Evolutionary conservation across 106 monocot genomes (phyloP).

Genomic region (Dendrobium chrysotoxum): DNA sequence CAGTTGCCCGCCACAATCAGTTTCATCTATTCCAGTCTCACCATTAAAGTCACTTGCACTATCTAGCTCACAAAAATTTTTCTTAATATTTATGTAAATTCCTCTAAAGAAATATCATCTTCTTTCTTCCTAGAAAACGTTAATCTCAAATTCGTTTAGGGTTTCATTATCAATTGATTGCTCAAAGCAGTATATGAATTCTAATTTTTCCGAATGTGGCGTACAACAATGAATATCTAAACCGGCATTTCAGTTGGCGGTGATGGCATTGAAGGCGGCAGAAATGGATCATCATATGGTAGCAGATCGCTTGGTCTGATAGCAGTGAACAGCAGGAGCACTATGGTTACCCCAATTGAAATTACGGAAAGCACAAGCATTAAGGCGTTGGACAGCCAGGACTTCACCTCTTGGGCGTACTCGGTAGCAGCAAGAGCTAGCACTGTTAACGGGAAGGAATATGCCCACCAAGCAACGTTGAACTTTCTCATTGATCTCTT

Average conservation of each 20-base stretch:
- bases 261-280: not conserved
- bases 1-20: too few species aligned
- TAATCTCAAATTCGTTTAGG: too few species aligned
- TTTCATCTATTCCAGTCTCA: too few species aligned
- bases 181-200: too few species aligned
- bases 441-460: slow-evolving; percentile 14
- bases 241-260: not conserved
- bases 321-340: slow-evolving; percentile 9
- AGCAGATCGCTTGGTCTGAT: not conserved
- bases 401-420: slow-evolving; percentile 12
- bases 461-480: slow-evolving; percentile 20
- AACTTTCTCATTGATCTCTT: slow-evolving; percentile 12
- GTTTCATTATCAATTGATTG: too few species aligned
- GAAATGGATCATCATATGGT: slow-evolving; percentile 12
- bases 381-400: not conserved
- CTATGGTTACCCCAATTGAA: slow-evolving; percentile 8
- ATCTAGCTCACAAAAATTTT: too few species aligned
- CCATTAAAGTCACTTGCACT: too few species aligned
- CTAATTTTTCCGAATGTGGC: too few species aligned
- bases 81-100: too few species aligned
- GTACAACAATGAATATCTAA: too few species aligned
- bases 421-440: slow-evolving; percentile 8
- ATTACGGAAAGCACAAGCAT: slow-evolving; percentile 12
- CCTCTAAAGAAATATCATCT: too few species aligned
- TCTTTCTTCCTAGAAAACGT: too few species aligned